These are phyloP conservation scores for Penicillium arizonense DNA, from an alignment of 495 filamentous ascomycete genomes.

Conservation along the genomic window DNA sequence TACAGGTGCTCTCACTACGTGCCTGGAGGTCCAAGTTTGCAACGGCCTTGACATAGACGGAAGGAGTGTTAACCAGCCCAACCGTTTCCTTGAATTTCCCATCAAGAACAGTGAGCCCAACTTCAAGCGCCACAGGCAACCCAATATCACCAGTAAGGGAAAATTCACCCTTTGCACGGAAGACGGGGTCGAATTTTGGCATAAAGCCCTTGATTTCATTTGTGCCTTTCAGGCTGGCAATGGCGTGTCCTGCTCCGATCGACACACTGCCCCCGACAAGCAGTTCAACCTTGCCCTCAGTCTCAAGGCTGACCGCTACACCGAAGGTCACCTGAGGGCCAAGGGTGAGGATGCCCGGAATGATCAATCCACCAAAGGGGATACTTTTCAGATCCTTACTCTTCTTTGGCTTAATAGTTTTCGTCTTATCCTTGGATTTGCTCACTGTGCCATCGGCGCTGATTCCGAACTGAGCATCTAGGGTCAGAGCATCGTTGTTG, in stretches of 20 bases:
- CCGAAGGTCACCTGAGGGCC: neutral
- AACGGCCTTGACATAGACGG: neutral
- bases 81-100: conserved; percentile 4
- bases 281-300: neutral
- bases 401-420: too few species aligned
- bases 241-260: neutral
- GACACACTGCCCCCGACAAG: neutral
- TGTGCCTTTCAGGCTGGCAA: neutral
- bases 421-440: too few species aligned
- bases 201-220: neutral
- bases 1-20: neutral
- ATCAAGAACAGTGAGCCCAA: neutral
- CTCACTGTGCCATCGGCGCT: too few species aligned
- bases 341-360: conserved; percentile 3
- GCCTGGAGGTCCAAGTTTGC: neutral
- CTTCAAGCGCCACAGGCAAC: conserved; percentile 1
- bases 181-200: neutral
- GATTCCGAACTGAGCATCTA: too few species aligned
- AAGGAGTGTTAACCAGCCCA: neutral
- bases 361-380: neutral
- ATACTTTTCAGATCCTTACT: neutral
- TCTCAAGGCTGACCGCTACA: neutral
- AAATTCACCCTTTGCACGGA: neutral
- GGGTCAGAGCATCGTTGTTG: too few species aligned
- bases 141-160: neutral